Percentiles rank a stretch among this genome's conserved stretches.
Conservation (phyloP, 73 alveolate species). For the Tetrahymena thermophila region DNA sequence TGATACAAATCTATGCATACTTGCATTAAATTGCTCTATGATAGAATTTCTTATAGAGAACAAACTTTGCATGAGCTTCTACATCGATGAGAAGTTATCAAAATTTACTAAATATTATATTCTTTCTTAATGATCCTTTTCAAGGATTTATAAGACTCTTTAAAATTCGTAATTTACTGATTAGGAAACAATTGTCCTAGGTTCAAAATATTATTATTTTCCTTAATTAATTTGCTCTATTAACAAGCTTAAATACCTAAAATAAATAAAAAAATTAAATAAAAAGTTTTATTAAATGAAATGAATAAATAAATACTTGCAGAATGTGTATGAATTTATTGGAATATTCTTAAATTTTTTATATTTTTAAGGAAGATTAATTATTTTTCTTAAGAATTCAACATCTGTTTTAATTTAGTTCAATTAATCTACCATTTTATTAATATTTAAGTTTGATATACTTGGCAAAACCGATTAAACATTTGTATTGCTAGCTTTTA, state of each 20-base stretch:
- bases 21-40: background rate
- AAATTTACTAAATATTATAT: background rate
- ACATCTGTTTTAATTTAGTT: background rate
- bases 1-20: background rate
- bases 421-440: background rate
- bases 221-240: background rate
- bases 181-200: background rate
- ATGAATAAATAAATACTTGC: background rate
- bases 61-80: background rate
- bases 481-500: background rate
- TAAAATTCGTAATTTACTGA: background rate
- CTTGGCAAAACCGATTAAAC: background rate
- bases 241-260: background rate
- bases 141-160: background rate
- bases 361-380: background rate
- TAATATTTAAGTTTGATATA: background rate
- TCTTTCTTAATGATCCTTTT: background rate
- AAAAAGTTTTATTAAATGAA: background rate
- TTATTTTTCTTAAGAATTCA: background rate
- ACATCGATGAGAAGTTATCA: background rate
- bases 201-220: background rate
- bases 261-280: background rate
- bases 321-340: background rate
- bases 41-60: background rate
- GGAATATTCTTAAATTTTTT: background rate